phyloP scores from a whole-genome alignment of 306 rosid genomes.

The Citrullus colocynthis region DNA sequence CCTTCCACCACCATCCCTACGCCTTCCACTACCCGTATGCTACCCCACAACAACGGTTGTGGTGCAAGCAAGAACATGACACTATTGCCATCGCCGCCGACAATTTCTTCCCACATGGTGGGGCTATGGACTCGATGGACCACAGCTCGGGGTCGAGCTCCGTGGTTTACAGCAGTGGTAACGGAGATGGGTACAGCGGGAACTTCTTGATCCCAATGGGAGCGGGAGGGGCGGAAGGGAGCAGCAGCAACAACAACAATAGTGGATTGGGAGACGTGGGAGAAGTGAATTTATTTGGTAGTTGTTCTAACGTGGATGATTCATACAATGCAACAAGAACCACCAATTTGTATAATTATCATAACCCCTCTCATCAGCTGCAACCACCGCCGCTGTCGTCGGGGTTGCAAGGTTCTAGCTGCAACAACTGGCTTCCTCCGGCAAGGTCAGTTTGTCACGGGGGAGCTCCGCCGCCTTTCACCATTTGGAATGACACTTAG shows the following conservation, averaged over 20 bases:
- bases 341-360: slow-evolving; percentile 18
- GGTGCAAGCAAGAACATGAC: slow-evolving; percentile 78
- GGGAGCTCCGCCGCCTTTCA: slow-evolving; percentile 45
- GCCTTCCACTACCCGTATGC: slow-evolving; percentile 28
- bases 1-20: slow-evolving; percentile 22
- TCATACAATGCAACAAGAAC: slow-evolving; percentile 23
- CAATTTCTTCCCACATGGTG: slow-evolving; percentile 43
- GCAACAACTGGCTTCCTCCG: slow-evolving; percentile 57
- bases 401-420: slow-evolving; percentile 12
- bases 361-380: slow-evolving; percentile 12
- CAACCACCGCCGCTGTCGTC: slow-evolving; percentile 14
- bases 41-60: slow-evolving; percentile 26
- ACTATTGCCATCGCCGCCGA: slow-evolving; percentile 21
- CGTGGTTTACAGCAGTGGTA: slow-evolving; percentile 16
- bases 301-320: background rate
- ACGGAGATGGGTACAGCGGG: slow-evolving; percentile 14
- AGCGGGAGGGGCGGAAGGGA: slow-evolving; percentile 5
- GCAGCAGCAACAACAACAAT: background rate
- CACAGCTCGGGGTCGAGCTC: slow-evolving; percentile 50
- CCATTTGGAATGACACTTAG: slow-evolving; percentile 57
- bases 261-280: slow-evolving; percentile 23
- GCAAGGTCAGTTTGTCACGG: slow-evolving; percentile 41
- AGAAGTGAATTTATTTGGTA: slow-evolving; percentile 30
- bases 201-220: background rate
- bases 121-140: slow-evolving; percentile 53